Evolutionary conservation across 345 rosid species (phyloP).

Genomic region (Crucihimalaya himalaica): DNA sequence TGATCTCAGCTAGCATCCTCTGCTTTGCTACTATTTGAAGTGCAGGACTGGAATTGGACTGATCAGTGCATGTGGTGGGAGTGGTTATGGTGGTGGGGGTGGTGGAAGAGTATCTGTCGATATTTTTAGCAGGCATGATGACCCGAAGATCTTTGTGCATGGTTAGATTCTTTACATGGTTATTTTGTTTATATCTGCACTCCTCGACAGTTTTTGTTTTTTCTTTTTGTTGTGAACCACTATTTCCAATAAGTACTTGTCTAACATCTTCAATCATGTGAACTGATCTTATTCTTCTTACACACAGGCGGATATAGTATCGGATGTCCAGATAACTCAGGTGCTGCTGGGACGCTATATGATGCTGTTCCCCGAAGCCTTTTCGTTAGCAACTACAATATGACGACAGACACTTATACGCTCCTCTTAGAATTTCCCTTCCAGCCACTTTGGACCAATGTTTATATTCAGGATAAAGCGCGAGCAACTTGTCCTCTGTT

Average conservation of each 20-base stretch:
- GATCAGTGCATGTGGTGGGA: slow-evolving; percentile 96
- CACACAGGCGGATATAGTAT: slow-evolving; percentile 80
- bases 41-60: slow-evolving; percentile 95
- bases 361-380: slow-evolving; percentile 97
- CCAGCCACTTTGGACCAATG: slow-evolving; percentile 94
- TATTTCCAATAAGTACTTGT: neutral
- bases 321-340: slow-evolving; percentile 85
- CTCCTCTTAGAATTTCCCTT: slow-evolving; percentile 94
- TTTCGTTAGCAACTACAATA: slow-evolving; percentile 79
- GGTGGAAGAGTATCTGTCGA: slow-evolving; percentile 98
- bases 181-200: slow-evolving; percentile 17
- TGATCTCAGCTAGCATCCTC: slow-evolving; percentile 28
- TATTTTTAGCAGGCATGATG: slow-evolving; percentile 94
- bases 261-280: slow-evolving; percentile 19
- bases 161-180: slow-evolving; percentile 57
- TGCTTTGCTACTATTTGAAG: slow-evolving; percentile 47
- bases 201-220: neutral
- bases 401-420: slow-evolving; percentile 86
- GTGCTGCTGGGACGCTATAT: slow-evolving; percentile 96
- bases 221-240: slow-evolving; percentile 9
- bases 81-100: slow-evolving; percentile 97
- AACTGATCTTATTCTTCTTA: slow-evolving; percentile 19
- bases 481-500: slow-evolving; percentile 96
- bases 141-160: slow-evolving; percentile 83
- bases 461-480: slow-evolving; percentile 79